A percentile compares a stretch with the other conserved stretches of the same genome.
Evolutionary conservation across 2,329 filamentous ascomycete species (phyloP).

Genomic region (Grosmannia huntii): DNA sequence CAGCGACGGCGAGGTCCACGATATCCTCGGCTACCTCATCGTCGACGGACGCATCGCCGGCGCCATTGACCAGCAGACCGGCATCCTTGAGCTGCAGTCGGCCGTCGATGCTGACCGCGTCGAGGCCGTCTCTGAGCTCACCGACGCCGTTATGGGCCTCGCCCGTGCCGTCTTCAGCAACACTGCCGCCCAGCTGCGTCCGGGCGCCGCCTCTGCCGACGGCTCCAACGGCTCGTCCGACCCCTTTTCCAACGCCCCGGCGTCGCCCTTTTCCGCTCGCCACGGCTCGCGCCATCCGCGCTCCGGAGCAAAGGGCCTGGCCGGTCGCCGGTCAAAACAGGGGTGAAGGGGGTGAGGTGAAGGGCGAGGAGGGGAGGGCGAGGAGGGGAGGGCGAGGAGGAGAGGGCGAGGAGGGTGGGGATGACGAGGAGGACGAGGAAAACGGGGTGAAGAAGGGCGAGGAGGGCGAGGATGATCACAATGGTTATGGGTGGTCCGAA

Average conservation of each 20-base stretch:
- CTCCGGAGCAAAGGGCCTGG: background rate
- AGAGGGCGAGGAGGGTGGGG: background rate
- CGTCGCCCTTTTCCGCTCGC: background rate
- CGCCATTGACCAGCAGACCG: conserved; percentile 78
- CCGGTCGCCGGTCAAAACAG: background rate
- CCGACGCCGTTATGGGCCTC: conserved; percentile 53
- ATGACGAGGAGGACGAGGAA: background rate
- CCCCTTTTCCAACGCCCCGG: background rate
- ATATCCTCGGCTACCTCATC: conserved; percentile 91
- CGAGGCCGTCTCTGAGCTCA: conserved; percentile 60
- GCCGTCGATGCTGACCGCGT: conserved; percentile 61
- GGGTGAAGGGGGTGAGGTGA: background rate
- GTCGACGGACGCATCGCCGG: conserved; percentile 78
- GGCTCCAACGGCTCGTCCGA: background rate
- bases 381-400: background rate
- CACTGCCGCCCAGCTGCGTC: conserved; percentile 51
- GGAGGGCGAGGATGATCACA: too few relatives aligned
- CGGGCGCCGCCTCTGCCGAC: background rate
- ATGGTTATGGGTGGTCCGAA: too few relatives aligned
- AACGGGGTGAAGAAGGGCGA: background rate
- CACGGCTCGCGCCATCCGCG: background rate
- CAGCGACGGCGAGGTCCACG: conserved; percentile 72
- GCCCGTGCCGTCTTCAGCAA: conserved; percentile 65
- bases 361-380: background rate
- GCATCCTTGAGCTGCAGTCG: conserved; percentile 69